Percentiles rank a stretch among this genome's conserved stretches.
Conservation (phyloP, 148 eudicot species). For the Dysphania ambrosioides region DNA sequence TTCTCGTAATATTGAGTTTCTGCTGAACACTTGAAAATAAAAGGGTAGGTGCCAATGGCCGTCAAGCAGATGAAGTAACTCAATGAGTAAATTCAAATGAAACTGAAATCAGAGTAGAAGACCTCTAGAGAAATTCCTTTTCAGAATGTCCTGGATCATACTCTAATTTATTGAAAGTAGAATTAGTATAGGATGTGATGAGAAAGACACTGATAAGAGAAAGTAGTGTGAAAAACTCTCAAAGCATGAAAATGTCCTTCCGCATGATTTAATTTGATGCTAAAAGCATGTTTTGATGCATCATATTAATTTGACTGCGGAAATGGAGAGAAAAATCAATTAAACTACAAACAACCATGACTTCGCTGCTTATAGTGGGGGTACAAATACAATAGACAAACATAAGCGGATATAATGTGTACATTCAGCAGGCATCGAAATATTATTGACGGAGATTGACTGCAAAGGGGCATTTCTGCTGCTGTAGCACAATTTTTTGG, state of each 20-base stretch:
- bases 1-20: conserved; percentile 8
- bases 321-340: not conserved
- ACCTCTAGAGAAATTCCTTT: not conserved
- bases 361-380: not conserved
- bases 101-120: not conserved
- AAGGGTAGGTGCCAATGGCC: not conserved
- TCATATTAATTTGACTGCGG: not conserved
- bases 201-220: not conserved
- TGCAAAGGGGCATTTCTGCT: not conserved
- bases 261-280: not conserved
- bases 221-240: not conserved
- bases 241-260: not conserved
- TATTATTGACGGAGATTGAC: not conserved
- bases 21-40: not conserved
- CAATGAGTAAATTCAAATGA: not conserved
- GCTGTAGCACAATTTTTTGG: not conserved
- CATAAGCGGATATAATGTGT: not conserved
- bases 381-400: not conserved
- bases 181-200: not conserved
- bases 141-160: not conserved
- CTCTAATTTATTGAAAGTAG: not conserved
- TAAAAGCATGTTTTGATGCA: not conserved
- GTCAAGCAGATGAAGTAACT: not conserved
- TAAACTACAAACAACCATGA: not conserved
- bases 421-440: not conserved